Evolutionary conservation across 2,329 filamentous ascomycete genomes (phyloP).

Genomic region (Mollisia scopiformis): DNA sequence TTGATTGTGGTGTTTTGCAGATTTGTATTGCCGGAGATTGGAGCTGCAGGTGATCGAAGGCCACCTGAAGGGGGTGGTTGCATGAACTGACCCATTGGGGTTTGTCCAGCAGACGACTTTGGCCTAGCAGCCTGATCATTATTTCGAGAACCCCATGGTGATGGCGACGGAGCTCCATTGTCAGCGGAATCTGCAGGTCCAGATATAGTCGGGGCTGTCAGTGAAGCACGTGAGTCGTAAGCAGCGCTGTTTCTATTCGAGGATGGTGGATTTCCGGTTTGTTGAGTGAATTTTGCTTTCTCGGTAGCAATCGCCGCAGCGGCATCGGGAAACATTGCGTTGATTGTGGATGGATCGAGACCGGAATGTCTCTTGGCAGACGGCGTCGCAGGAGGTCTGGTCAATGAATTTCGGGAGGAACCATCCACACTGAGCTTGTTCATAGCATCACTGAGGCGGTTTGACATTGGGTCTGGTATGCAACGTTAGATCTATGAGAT

Average conservation of each 20-base stretch:
- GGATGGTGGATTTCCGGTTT: constrained; percentile 85
- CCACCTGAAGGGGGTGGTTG: too few relatives aligned
- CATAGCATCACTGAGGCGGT: constrained; percentile 94
- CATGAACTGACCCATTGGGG: constrained; percentile 92
- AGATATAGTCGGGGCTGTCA: constrained; percentile 76
- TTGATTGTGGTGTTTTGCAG: constrained; percentile 85
- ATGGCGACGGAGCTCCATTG: constrained; percentile 63
- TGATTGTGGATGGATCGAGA: constrained; percentile 91
- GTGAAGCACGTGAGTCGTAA: constrained; percentile 73
- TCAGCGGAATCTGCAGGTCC: constrained; percentile 66
- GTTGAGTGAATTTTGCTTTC: constrained; percentile 95
- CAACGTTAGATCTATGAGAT: constrained; percentile 12
- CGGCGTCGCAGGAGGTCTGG: constrained; percentile 77
- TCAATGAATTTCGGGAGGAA: constrained; percentile 83
- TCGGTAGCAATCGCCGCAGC: constrained; percentile 98
- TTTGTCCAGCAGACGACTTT: constrained; percentile 73
- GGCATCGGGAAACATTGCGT: constrained; percentile 98
- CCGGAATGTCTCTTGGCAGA: constrained; percentile 89
- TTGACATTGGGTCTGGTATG: constrained; percentile 87
- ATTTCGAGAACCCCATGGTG: constrained; percentile 73
- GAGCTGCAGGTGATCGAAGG: constrained; percentile 78
- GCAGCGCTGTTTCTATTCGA: constrained; percentile 92
- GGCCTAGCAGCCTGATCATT: constrained; percentile 61
- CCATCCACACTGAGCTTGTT: constrained; percentile 88
- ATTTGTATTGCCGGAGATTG: constrained; percentile 66